These are phyloP conservation scores for Tausonia pullulans DNA, from an alignment of 1,284 basidiomycete genomes.

Conservation along the genomic window DNA sequence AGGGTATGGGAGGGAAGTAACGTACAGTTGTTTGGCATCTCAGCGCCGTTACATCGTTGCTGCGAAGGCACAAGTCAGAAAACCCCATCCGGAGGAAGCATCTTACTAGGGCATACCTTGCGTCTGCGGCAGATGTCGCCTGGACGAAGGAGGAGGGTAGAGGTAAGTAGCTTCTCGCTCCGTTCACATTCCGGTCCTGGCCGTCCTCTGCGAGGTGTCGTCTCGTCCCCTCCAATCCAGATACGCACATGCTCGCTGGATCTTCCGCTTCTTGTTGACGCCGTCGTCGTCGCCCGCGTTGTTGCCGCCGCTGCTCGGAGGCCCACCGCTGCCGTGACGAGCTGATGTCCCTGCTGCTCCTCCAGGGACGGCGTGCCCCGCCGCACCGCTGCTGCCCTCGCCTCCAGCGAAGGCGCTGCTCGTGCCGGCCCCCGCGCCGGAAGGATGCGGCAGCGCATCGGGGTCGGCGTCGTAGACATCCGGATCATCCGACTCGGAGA, in stretches of 20 bases:
- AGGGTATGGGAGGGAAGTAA: not conserved
- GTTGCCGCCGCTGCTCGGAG: not conserved
- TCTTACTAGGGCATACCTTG: not conserved
- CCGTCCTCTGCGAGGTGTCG: not conserved
- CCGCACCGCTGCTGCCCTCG: no score
- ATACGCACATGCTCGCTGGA: constrained; percentile 11
- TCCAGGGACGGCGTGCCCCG: no score
- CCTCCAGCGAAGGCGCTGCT: no score
- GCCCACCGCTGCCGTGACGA: not conserved
- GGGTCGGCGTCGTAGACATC: not conserved
- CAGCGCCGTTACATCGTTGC: constrained; percentile 15
- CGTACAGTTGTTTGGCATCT: constrained; percentile 14
- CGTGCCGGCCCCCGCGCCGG: no score
- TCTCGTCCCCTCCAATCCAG: not conserved
- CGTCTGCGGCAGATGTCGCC: constrained; percentile 14
- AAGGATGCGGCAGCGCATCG: not conserved
- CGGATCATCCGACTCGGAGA: not conserved
- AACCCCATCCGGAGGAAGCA: not conserved
- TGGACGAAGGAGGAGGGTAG: not conserved
- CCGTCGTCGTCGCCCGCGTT: not conserved
- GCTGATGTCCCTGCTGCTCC: not conserved
- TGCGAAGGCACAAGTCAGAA: not conserved
- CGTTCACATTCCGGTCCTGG: not conserved
- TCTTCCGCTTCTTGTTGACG: constrained; percentile 6
- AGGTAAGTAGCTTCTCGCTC: not conserved